Evolutionary conservation across 2,329 filamentous ascomycete species (phyloP), one percentile per base, ranked within the genome.

Genomic region (Pseudopyricularia javanii): DNA sequence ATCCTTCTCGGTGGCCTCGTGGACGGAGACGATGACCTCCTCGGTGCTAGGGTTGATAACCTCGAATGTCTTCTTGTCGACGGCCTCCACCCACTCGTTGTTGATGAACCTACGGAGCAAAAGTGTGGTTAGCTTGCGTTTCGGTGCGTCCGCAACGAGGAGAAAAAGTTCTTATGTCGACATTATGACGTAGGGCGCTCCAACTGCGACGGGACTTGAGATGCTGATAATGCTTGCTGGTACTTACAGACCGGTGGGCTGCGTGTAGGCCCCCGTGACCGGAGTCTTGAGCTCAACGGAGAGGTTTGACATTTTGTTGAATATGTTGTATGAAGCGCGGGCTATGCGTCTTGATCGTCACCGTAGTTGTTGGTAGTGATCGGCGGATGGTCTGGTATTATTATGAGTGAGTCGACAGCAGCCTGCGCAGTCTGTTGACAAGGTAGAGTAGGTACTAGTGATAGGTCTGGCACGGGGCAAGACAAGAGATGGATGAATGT

Each of bases 31-130:
- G 74, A 95, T 94, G 64, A 88, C 81, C 70, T 90, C 83, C 70
- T 95, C 91, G 59, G 81, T 88, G 58, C 85, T 65, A 55, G 90
- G 90, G 79, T 95, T 95, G 77, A 93, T 85, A 69, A 90, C 86
- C 72, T 95, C 89, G 65, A 95, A 93, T 60, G 85, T 90, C 79
- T 88, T 85, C 74, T 90, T 90, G 62, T 95, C 88, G 58, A 86
- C 83, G 66, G 82, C 78, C 69, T 86, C 82, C 59, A 94, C 81
- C 73, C 85, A 96, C 71, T 96, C 86, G 70, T 91, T 91, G 80
- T 93, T 91, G 79, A 95, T 93, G 79, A 88, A 93, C 56, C 85
- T 88, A 63, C 4, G 9, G 20, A 7, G 7, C 7, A 34, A 15
- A 32, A 47, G 56, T 67, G 59, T 65, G 62, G 48, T 37, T 22